Evolutionary conservation across 208 protist species (phyloP).

Genomic region (Leptomonas seymouri): DNA sequence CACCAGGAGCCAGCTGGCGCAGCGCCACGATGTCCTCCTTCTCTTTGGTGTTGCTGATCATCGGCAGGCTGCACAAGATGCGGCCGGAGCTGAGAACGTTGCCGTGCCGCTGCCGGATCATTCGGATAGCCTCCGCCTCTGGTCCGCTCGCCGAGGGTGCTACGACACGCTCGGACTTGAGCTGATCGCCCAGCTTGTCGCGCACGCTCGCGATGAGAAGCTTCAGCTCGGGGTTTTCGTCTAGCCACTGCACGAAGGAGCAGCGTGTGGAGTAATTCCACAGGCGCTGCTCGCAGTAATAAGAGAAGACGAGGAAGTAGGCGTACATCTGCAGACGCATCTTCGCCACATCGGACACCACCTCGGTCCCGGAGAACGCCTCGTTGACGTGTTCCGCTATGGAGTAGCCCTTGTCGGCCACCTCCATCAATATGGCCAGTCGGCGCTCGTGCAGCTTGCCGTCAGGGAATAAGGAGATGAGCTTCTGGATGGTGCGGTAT

Average conservation of each 20-base stretch:
- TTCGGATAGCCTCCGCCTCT: conserved; percentile 48
- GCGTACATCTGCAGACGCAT: conserved; percentile 88
- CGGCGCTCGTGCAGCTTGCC: conserved; percentile 88
- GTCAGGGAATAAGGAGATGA: conserved; percentile 87
- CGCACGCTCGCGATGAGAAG: conserved; percentile 73
- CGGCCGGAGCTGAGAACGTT: conserved; percentile 84
- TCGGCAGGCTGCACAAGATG: conserved; percentile 79
- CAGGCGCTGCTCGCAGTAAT: conserved; percentile 89
- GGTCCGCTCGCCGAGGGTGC: conserved; percentile 40
- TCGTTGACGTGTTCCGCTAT: conserved; percentile 85
- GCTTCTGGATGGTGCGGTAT: conserved; percentile 87
- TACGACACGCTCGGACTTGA: conserved; percentile 68
- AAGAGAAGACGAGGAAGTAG: conserved; percentile 86
- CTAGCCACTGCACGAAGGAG: conserved; percentile 73
- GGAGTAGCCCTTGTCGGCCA: conserved; percentile 88
- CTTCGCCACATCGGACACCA: conserved; percentile 63
- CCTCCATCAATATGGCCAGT: conserved; percentile 75
- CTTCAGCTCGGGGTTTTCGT: conserved; percentile 65
- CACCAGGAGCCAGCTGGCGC: conserved; percentile 78
- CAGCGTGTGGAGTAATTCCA: conserved; percentile 65
- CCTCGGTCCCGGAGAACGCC: conserved; percentile 61
- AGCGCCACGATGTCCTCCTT: conserved; percentile 40
- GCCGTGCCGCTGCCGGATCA: conserved; percentile 65
- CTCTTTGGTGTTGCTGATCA: conserved; percentile 23
- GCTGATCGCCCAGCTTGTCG: conserved; percentile 78